phyloP scores from a whole-genome alignment of 352 stramenopile genomes.

The Phytophthora pistaciae region DNA sequence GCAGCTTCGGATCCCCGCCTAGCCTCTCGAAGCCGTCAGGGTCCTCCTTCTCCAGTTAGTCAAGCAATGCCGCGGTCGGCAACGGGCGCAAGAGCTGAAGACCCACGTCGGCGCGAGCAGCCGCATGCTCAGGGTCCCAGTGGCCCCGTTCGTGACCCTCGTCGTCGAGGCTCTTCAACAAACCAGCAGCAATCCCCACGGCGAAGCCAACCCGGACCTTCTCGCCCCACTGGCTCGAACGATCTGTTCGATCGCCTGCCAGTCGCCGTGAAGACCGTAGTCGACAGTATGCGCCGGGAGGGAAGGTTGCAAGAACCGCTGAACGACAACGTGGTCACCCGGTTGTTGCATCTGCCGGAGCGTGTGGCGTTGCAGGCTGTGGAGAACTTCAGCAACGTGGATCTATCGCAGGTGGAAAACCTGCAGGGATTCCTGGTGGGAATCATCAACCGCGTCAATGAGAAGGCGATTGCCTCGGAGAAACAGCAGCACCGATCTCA shows the following conservation, averaged over 20 bases:
- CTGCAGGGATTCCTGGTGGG: constrained; percentile 84
- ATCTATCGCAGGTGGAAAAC: constrained; percentile 81
- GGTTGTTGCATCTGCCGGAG: constrained; percentile 75
- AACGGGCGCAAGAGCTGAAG: constrained; percentile 25
- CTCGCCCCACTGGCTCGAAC: constrained; percentile 21
- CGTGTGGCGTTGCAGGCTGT: constrained; percentile 68
- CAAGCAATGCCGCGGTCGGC: constrained; percentile 11
- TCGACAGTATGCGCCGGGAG: constrained; percentile 68
- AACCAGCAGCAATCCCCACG: constrained; percentile 26
- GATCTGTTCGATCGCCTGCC: constrained; percentile 75
- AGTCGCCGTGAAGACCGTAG: constrained; percentile 46
- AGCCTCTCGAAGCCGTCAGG: constrained; percentile 25
- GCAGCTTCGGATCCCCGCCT: constrained; percentile 33
- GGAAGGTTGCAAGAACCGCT: constrained; percentile 63
- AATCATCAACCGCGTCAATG: constrained; percentile 87
- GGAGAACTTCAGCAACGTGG: constrained; percentile 83
- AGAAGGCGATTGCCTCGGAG: constrained; percentile 58
- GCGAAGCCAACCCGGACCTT: constrained; percentile 5
- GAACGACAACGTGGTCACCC: constrained; percentile 81
- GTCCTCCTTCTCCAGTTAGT: constrained; percentile 9
- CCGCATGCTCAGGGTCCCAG: constrained; percentile 21
- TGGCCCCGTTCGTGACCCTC: constrained; percentile 42
- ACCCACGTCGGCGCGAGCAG: constrained; percentile 48
- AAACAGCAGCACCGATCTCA: constrained; percentile 42
- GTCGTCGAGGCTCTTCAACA: constrained; percentile 36